Evolutionary conservation across 1,284 basidiomycete genomes (phyloP).

Genomic region (Xerocomus amazonicus): DNA sequence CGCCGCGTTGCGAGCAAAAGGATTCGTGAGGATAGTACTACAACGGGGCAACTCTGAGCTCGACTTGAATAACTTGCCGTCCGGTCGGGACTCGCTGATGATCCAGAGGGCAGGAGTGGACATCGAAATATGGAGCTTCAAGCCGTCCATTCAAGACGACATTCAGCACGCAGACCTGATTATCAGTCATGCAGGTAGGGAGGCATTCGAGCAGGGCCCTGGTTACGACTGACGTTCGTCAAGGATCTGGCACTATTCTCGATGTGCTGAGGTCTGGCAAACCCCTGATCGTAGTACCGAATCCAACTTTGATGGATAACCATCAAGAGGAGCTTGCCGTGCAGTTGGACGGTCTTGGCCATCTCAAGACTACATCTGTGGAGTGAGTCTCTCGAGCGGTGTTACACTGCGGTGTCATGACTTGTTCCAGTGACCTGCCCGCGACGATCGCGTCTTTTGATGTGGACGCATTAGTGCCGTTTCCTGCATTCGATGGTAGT

Average conservation of each 20-base stretch:
- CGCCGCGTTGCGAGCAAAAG: constrained; percentile 46
- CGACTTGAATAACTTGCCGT: neutral
- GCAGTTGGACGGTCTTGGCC: constrained; percentile 58
- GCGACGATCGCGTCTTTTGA: constrained; percentile 50
- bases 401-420: constrained; percentile 3
- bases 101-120: constrained; percentile 41
- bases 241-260: constrained; percentile 93
- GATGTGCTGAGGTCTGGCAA: constrained; percentile 77
- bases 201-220: neutral
- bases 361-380: constrained; percentile 61
- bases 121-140: constrained; percentile 71
- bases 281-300: constrained; percentile 85
- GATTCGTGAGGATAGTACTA: constrained; percentile 59
- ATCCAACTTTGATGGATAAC: constrained; percentile 85
- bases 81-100: constrained; percentile 23
- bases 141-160: constrained; percentile 62
- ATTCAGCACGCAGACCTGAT: constrained; percentile 71
- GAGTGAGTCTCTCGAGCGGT: constrained; percentile 43
- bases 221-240: constrained; percentile 7
- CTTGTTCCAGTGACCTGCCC: constrained; percentile 47
- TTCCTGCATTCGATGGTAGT: constrained; percentile 62
- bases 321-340: constrained; percentile 90
- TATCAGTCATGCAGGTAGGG: constrained; percentile 89
- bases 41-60: constrained; percentile 70
- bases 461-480: constrained; percentile 45